A percentile compares a stretch with the other conserved stretches of the same genome.
Evolutionary conservation across 106 monocot species (phyloP).

Genomic region (Acorus gramineus): DNA sequence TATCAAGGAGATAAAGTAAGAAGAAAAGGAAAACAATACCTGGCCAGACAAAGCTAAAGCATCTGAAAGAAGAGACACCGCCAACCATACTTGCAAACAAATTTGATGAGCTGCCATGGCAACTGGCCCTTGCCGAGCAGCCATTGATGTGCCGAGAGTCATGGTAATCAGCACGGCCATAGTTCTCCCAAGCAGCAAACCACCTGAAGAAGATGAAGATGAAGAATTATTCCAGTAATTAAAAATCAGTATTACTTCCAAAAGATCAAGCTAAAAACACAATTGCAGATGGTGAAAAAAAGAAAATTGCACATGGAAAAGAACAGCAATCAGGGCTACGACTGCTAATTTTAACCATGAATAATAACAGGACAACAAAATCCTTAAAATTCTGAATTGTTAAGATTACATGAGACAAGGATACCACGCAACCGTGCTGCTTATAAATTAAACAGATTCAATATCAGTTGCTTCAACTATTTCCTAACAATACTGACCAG

Average conservation of each 20-base stretch:
- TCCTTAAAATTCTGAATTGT: no score
- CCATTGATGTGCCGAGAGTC: conserved; percentile 94
- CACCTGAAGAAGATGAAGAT: conserved; percentile 38
- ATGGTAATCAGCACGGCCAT: conserved; percentile 74
- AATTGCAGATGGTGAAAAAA: no score
- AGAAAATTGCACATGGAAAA: no score
- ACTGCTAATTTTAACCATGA: no score
- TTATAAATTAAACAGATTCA: no score
- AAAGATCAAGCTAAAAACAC: not conserved
- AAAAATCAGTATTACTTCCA: not conserved
- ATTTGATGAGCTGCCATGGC: conserved; percentile 99
- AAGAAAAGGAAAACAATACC: no score
- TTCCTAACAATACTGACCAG: conserved; percentile 40
- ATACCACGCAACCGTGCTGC: no score
- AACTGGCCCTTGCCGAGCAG: conserved; percentile 69
- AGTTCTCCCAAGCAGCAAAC: conserved; percentile 79
- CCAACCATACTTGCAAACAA: conserved; percentile 94
- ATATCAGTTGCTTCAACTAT: no score
- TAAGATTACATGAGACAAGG: no score
- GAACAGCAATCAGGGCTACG: no score
- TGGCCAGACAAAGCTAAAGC: conserved; percentile 93
- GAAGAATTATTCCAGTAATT: not conserved
- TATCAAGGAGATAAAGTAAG: no score
- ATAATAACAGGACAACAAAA: no score
- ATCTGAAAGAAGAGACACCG: conserved; percentile 94